Evolutionary conservation across 345 rosid genomes (phyloP), one percentile per base, ranked within the genome.

Genomic region (Carallia pectinifolia): DNA sequence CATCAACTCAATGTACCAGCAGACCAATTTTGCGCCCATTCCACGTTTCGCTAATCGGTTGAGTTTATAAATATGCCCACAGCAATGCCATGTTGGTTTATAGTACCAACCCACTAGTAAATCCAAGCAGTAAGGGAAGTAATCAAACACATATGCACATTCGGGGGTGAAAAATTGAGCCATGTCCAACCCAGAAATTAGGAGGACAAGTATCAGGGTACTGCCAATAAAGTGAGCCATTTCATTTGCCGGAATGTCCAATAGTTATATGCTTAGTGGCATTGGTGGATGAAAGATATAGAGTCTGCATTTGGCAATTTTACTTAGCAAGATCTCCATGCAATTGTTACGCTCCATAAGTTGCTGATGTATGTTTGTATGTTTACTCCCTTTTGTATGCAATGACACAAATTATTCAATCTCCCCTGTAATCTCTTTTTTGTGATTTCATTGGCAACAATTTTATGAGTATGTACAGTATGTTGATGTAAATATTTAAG

Each of bases 1-100:
- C 33, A 70, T 36, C 60, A 7, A 18, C 5, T 62, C 74, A 7
- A 70, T 70, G 66, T 67, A 70, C 50, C 17, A 8, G 61, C 74
- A 70, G 50, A 70, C 53, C 38, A 7, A 0, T 12, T 33, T 19
- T 7, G 67, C 16, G 2, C 52, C 52, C 12, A 16, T 19, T 38
- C 53, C 58, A 23, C 6, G n/a, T 29, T 70, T 62, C 2, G 74
- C 74, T 39, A 48, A 1, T 18, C 10, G 13, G 37, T 62, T 61
- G 7, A 70, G 66, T 53, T 48, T 31, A 34, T 61, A 1, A 7
- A 71, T 29, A 2, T 38, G 27, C 7, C 12, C 29, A 33, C 74
- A 71, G 10, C 74, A 71, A 29, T 23, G 17, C 16, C 18, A 12
- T 1, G 37, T n/a, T 53, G 39, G 74, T 29, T 37, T 17, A 0